Evolutionary conservation across 2,329 filamentous ascomycete species (phyloP), one percentile per base, ranked within the genome.

Genomic region (Curvularia hawaiiensis): DNA sequence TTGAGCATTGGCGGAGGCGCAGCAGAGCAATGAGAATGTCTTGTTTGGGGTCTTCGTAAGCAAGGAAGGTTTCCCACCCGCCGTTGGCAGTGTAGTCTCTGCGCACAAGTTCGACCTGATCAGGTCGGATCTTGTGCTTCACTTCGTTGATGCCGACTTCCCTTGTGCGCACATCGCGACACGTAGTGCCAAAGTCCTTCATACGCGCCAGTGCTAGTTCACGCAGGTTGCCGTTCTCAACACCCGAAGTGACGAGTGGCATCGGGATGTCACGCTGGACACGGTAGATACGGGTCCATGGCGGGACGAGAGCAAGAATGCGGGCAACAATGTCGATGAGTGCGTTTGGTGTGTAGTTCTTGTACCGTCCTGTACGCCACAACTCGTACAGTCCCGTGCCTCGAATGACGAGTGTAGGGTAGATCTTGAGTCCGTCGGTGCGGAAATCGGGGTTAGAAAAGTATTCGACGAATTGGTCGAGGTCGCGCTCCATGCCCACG

Each of bases 211-310:
- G 81, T 0, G 95, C 94, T 48, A 99, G 82, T 77, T 99, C 95
- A 61, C 95, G 88, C 39, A 99, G 81, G 74, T 99, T 99, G 60
- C 95, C 95, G 68, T 99, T 99, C 79, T 99, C 95, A 0, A 99
- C 95, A 40, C 95, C 95, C 0, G 94, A 96, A 0, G 95, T 98
- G n/a, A 99, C 96, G 24, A 99, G 84, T 0, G 95, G 95, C 95
- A 99, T 99, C n/a, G 95, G 95, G 57, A 99, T 99, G 78, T 99
- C 95, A 75, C 95, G 88, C 80, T 99, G 95, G 0, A 99, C 95
- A 59, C 95, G 92, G 80, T 99, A 99, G 71, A 99, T 99, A 61
- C 95, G 88, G 0, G 96, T 99, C 95, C 95, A 99, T 1, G 95
- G 95, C 1, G 95, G 95, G 0, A 99, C 90, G 2, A 99, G 83